Conservation (phyloP, 2,329 filamentous ascomycete species). For the Colletotrichum kahawae region DNA sequence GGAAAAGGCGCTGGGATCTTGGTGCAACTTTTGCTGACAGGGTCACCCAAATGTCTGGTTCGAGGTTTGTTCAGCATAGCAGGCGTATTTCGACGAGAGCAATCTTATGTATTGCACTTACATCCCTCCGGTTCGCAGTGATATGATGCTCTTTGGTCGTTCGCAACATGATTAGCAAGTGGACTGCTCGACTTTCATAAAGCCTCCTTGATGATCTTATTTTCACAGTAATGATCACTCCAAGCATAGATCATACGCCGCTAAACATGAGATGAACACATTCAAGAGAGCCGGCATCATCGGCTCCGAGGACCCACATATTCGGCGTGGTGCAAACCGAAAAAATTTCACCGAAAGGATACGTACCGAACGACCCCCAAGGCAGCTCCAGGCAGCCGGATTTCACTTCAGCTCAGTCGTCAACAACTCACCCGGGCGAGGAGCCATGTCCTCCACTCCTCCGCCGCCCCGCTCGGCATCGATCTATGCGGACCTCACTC, state of each 20-base stretch:
- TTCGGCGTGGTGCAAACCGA: not conserved
- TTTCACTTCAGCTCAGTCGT: not conserved
- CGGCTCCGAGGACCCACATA: not conserved
- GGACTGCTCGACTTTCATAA: not conserved
- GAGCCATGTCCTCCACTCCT: not conserved
- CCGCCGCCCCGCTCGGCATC: not conserved
- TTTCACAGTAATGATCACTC: not conserved
- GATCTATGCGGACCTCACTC: constrained; percentile 35
- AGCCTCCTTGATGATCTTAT: not conserved
- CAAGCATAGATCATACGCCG: not conserved
- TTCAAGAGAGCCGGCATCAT: not conserved
- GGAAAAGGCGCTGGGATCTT: not conserved
- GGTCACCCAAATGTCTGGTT: not conserved
- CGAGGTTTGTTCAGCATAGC: not conserved
- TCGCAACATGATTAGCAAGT: not conserved
- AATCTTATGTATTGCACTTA: not conserved
- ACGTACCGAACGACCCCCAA: not conserved
- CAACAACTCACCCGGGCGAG: not conserved
- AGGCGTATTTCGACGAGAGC: not conserved
- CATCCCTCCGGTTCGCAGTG: not conserved
- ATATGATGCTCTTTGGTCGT: not conserved
- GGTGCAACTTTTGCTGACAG: not conserved
- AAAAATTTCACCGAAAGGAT: not conserved
- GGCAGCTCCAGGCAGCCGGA: not conserved
- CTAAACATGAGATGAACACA: not conserved